These are phyloP conservation scores for Trametes versicolor DNA, from an alignment of 1,284 basidiomycete species.

Conservation along the genomic window DNA sequence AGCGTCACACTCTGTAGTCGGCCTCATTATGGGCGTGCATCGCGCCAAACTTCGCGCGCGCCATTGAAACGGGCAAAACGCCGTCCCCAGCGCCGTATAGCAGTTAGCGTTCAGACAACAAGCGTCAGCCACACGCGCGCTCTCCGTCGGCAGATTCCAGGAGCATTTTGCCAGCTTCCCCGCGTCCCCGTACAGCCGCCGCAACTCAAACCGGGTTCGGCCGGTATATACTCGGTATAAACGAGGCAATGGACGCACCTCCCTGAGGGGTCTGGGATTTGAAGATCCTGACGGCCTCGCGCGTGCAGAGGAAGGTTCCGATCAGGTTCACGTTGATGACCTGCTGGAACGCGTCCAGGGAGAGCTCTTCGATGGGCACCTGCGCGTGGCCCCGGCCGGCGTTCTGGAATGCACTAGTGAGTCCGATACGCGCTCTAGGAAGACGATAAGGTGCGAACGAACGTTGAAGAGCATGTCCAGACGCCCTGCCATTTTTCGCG, in stretches of 20 bases:
- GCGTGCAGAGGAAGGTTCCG: conserved; percentile 79
- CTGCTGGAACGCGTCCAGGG: conserved; percentile 67
- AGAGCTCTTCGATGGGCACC: conserved; percentile 69
- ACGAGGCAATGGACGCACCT: conserved; percentile 50
- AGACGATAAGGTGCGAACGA: conserved; percentile 50
- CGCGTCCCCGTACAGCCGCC: not conserved
- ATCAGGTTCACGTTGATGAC: conserved; percentile 78
- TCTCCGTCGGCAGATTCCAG: too few relatives aligned
- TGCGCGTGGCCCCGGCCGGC: conserved; percentile 66
- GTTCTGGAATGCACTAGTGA: conserved; percentile 54
- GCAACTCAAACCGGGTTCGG: not conserved
- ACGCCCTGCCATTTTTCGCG: conserved; percentile 53
- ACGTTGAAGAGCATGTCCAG: conserved; percentile 87
- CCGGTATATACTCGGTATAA: not conserved
- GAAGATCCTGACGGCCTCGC: conserved; percentile 80
- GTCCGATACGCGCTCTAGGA: not conserved
- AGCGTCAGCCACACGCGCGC: not conserved
- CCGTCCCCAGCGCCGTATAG: too few relatives aligned
- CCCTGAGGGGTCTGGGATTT: conserved; percentile 78
- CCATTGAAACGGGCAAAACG: too few relatives aligned
- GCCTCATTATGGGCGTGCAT: too few relatives aligned
- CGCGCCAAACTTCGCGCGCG: too few relatives aligned
- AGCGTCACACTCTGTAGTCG: too few relatives aligned
- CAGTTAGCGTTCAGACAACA: conserved; percentile 4
- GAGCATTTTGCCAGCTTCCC: too few relatives aligned